Conservation (phyloP, 192 early-diverging fungal genomes). For the Kappamyces sp. region DNA sequence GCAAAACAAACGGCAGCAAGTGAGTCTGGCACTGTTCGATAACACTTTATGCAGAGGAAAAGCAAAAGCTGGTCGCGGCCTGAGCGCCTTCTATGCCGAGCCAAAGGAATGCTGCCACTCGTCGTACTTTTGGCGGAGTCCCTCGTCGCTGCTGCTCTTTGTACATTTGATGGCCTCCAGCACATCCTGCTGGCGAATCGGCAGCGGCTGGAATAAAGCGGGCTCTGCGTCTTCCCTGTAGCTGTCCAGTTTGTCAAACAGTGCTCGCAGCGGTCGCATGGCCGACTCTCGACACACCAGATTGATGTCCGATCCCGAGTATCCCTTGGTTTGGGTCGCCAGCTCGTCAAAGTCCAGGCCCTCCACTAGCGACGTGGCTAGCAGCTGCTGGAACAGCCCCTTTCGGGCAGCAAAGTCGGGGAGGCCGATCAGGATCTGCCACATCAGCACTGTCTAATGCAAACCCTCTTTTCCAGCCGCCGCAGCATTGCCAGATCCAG, state of each 20-base stretch:
- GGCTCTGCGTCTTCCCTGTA: slow-evolving; percentile 6
- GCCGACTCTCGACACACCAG: slow-evolving; percentile 52
- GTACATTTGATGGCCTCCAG: slow-evolving; percentile 26
- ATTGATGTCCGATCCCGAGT: slow-evolving; percentile 51
- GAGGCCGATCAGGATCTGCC: slow-evolving; percentile 45
- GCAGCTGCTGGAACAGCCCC: slow-evolving; percentile 32
- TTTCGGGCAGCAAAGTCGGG: slow-evolving; percentile 34
- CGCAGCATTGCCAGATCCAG: slow-evolving; percentile 52
- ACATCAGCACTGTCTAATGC: neutral
- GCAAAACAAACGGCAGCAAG: no score
- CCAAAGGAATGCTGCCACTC: slow-evolving; percentile 33
- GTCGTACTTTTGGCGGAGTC: slow-evolving; percentile 22
- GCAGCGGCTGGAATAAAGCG: slow-evolving; percentile 9
- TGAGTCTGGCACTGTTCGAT: no score
- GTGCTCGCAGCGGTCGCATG: slow-evolving; percentile 44
- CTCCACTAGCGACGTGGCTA: slow-evolving; percentile 14
- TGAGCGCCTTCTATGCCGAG: slow-evolving; percentile 16
- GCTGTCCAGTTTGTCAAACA: slow-evolving; percentile 44
- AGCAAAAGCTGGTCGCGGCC: neutral
- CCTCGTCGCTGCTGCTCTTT: slow-evolving; percentile 19
- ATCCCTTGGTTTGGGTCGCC: slow-evolving; percentile 39
- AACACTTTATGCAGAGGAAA: neutral
- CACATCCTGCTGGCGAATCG: slow-evolving; percentile 23
- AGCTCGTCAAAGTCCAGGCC: slow-evolving; percentile 35
- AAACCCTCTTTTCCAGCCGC: slow-evolving; percentile 48